These are phyloP conservation scores for Lojkania enalia DNA, from an alignment of 2,329 filamentous ascomycete genomes.

Conservation along the genomic window DNA sequence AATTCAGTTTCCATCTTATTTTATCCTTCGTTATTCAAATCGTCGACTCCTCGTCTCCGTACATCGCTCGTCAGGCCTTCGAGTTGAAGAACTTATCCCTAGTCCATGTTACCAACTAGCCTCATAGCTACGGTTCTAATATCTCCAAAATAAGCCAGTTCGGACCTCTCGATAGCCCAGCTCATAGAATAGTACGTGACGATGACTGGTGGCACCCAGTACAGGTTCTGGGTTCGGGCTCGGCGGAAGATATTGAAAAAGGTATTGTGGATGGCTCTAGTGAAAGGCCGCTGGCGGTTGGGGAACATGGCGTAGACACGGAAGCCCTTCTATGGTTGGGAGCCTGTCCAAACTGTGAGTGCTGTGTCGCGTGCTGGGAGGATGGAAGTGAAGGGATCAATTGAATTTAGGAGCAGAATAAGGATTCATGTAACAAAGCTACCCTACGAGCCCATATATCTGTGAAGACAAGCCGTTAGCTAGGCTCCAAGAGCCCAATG, in stretches of 20 bases:
- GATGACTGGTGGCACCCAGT: constrained; percentile 76
- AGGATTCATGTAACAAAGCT: constrained; percentile 13
- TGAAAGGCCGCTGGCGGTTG: constrained; percentile 84
- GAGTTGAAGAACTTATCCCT: constrained; percentile 79
- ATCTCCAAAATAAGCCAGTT: constrained; percentile 10
- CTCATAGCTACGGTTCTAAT: background rate
- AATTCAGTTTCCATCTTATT: background rate
- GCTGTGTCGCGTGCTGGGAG: constrained; percentile 1
- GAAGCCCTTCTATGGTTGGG: constrained; percentile 58
- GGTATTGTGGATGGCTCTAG: constrained; percentile 73
- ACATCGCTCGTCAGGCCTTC: constrained; percentile 65
- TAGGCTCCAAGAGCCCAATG: constrained; percentile 4
- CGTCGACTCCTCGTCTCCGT: constrained; percentile 45
- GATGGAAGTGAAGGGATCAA: background rate
- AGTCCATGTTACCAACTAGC: constrained; percentile 9
- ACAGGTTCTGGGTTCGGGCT: constrained; percentile 80
- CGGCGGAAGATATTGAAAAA: constrained; percentile 94
- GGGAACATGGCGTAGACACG: constrained; percentile 72
- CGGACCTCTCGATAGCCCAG: constrained; percentile 86
- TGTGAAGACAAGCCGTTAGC: constrained; percentile 15
- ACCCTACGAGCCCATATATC: constrained; percentile 23
- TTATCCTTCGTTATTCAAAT: too few species aligned
- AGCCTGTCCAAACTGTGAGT: too few species aligned
- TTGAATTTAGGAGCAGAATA: background rate
- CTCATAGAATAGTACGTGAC: constrained; percentile 77